Evolutionary conservation across 2,329 filamentous ascomycete species (phyloP), one percentile per base, ranked within the genome.

Genomic region (Alternaria sp.): DNA sequence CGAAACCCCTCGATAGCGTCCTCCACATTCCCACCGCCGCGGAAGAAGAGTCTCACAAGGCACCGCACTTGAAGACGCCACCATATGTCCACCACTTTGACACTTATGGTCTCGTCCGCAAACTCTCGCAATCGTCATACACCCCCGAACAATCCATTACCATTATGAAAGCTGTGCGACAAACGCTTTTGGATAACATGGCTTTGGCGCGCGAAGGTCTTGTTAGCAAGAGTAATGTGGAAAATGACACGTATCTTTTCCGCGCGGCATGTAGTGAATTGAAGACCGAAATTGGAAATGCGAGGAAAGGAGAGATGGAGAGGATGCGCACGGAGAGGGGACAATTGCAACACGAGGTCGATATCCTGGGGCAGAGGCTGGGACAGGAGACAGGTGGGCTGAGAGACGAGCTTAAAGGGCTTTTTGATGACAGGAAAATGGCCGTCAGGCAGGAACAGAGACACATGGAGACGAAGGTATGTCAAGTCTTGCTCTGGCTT

Each of bases 381-480:
- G 91, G 89, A 34, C 94, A 97, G 78, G 94, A 98, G 75, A 84
- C 94, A 26, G 81, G 89, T 56, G 90, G 87, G 34, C 82, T 98
- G 60, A 95, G 92, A 70, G 94, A 99, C 75, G 92, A 94, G 56
- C 85, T 98, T n/a, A 93, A 94, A 76, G 94, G 93, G 58, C 91
- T 97, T 85, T 97, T 98, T 77, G 94, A 98, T 74, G 94, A 99
- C 76, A 88, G 96, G 43, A 95, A 94, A 77, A 96, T 98, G 91
- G 87, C 88, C 2, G 93, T 96, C 2, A 84, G 93, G 55, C 91
- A 94, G 78, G 92, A 97, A 77, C 93, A 97, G 79, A 89, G 93
- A 74, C 85, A 85, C 7, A 90, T 92, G 73, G 94, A 98, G 75
- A 91, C 91, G 51, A 89, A 89, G 70, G 90, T 93, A 81, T 20